These are phyloP conservation scores for Buxus sempervirens DNA, from an alignment of 164 flowering plant genomes.

Conservation along the genomic window DNA sequence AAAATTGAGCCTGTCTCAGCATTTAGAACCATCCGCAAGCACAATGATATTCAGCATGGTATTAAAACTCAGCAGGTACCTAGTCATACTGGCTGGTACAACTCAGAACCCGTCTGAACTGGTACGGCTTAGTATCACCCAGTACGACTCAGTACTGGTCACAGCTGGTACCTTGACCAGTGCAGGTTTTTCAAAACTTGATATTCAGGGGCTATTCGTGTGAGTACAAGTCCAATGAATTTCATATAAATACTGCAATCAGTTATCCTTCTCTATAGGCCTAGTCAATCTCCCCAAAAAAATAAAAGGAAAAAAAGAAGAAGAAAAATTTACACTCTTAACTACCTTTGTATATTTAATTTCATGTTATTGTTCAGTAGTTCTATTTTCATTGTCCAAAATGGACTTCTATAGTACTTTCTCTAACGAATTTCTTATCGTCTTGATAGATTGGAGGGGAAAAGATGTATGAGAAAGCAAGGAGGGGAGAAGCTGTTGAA, in stretches of 20 bases:
- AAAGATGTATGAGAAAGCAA: conserved; percentile 96
- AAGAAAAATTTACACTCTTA: not conserved
- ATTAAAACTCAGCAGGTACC: too few species aligned
- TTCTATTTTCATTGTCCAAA: not conserved
- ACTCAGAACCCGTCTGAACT: too few species aligned
- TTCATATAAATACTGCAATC: not conserved
- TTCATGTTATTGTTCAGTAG: not conserved
- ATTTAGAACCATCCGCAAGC: too few species aligned
- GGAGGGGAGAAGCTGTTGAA: conserved; percentile 90
- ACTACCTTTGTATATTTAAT: not conserved
- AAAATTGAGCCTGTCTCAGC: not conserved
- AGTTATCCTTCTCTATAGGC: not conserved
- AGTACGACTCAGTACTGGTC: too few species aligned
- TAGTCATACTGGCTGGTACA: too few species aligned
- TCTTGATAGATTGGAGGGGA: conserved; percentile 85
- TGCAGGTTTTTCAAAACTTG: too few species aligned
- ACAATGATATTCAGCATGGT: too few species aligned
- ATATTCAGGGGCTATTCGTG: not conserved
- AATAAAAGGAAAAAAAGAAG: too few species aligned
- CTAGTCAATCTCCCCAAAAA: not conserved
- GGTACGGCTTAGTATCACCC: too few species aligned
- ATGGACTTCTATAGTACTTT: not conserved
- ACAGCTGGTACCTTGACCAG: too few species aligned
- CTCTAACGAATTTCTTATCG: conserved; percentile 11
- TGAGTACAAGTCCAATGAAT: not conserved